These are phyloP conservation scores for Penicillium longicatenatum DNA, from an alignment of 495 filamentous ascomycete genomes.

Conservation along the genomic window DNA sequence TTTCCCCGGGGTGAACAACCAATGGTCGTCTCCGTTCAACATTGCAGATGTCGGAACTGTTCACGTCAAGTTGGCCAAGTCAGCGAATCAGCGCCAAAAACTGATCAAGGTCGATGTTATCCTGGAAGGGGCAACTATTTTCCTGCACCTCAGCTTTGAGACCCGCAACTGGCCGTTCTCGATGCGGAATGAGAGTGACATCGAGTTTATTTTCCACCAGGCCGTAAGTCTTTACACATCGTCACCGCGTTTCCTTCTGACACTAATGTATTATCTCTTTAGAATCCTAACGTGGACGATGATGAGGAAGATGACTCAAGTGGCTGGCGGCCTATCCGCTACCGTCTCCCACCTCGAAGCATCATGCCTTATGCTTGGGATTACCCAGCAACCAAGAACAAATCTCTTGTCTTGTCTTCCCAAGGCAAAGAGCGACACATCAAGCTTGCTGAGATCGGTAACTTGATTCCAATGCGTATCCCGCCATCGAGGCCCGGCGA, in stretches of 20 bases:
- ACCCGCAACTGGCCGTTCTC: slow-evolving; percentile 96
- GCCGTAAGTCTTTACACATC: slow-evolving; percentile 31
- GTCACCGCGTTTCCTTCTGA: background rate
- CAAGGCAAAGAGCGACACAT: slow-evolving; percentile 84
- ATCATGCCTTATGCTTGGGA: slow-evolving; percentile 99
- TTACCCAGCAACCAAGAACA: slow-evolving; percentile 94
- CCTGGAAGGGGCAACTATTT: slow-evolving; percentile 89
- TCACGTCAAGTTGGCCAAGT: slow-evolving; percentile 88
- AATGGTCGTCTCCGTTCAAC: slow-evolving; percentile 97
- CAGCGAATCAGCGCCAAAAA: slow-evolving; percentile 78
- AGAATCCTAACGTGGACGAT: slow-evolving; percentile 74
- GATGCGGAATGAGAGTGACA: slow-evolving; percentile 96
- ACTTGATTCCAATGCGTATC: slow-evolving; percentile 85
- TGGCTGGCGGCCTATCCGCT: slow-evolving; percentile 86
- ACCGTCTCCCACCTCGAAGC: slow-evolving; percentile 89
- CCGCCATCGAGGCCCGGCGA: slow-evolving; percentile 57
- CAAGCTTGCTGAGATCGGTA: slow-evolving; percentile 94
- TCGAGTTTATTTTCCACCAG: slow-evolving; percentile 94
- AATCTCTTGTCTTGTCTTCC: slow-evolving; percentile 81
- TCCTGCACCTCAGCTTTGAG: slow-evolving; percentile 87
- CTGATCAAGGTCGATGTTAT: slow-evolving; percentile 87
- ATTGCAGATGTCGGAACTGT: slow-evolving; percentile 90
- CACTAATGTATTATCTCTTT: background rate
- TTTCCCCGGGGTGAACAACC: slow-evolving; percentile 93
- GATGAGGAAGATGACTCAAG: slow-evolving; percentile 74